Base-by-base conservation (phyloP, 2,329 filamentous ascomycete genomes). In the Phaeosphaeriaceae sp. region DNA sequence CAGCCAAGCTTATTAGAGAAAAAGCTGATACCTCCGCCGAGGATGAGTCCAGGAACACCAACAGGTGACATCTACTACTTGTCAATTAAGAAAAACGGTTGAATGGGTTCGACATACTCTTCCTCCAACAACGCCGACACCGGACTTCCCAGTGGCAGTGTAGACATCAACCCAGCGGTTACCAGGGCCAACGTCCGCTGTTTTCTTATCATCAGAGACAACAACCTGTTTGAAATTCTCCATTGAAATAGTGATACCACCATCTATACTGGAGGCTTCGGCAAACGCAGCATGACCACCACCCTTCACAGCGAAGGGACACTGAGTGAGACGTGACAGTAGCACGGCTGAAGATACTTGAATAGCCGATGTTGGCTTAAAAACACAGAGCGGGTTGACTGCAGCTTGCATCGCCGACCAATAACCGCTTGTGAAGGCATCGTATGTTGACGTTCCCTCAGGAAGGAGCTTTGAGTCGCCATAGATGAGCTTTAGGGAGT, bases 231-330 rank as follows among this genome's bases (percentile, higher is more conserved):
- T 68, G 38, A 76, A 52, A 6, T 53, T 46, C 18, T 65, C 64
- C 40, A 79, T 65, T 32, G 75, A 74, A 36, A 79, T 66, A 0
- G 75, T 76, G 7, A 80, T 73, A 2, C 77, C 77, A 36, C 64
- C 62, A 1, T 71, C 62, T 32, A 78, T 76, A 42, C 73, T 76
- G 17, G 74, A 74, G 13, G 71, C 68, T n/a, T 76, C 75, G 0
- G 66, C 63, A 58, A 71, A 71, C 6, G 68, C 60, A 18, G 70
- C 70, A 52, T 80, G 77, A 2, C 78, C 77, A 23, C 77, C 77
- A 40, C 74, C 71, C 43, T 75, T 77, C 2, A 80, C 69, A 2
- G 75, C 74, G 46, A 78, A 77, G 71, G 61, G 65, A 38, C 67
- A 72, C 42, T 64, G 60, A 3, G 58, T 57, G 3, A 64, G 50